phyloP scores from a whole-genome alignment of 257 asterid genomes.

The Przewalskia tangutica region DNA sequence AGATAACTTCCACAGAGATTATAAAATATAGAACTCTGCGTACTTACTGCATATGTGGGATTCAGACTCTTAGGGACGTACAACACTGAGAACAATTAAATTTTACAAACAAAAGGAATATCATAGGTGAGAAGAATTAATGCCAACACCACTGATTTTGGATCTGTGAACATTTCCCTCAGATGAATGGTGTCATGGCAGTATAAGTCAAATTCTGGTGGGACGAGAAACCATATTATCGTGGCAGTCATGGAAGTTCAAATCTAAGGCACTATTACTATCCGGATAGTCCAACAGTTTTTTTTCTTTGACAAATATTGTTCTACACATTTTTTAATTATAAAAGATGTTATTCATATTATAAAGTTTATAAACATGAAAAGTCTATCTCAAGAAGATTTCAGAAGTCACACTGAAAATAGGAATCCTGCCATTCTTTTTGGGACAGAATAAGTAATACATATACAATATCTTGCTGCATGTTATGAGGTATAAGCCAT shows the following conservation, averaged over 20 bases:
- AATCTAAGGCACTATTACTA: neutral
- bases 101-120: neutral
- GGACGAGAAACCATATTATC: neutral
- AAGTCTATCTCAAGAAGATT: neutral
- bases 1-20: neutral
- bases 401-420: neutral
- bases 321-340: neutral
- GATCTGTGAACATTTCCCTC: neutral
- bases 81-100: neutral
- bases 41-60: neutral
- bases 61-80: neutral
- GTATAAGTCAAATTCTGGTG: neutral
- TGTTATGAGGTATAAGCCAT: neutral
- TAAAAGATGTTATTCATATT: neutral
- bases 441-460: neutral
- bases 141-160: neutral
- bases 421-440: neutral
- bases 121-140: neutral
- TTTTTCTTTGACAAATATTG: neutral
- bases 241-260: neutral
- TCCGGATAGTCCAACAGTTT: neutral
- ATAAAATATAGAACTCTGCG: neutral
- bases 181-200: neutral
- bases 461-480: neutral
- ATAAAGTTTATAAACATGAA: neutral